phyloP scores from a whole-genome alignment of 2,329 filamentous ascomycete species.

The Diaporthe aspalathi region DNA sequence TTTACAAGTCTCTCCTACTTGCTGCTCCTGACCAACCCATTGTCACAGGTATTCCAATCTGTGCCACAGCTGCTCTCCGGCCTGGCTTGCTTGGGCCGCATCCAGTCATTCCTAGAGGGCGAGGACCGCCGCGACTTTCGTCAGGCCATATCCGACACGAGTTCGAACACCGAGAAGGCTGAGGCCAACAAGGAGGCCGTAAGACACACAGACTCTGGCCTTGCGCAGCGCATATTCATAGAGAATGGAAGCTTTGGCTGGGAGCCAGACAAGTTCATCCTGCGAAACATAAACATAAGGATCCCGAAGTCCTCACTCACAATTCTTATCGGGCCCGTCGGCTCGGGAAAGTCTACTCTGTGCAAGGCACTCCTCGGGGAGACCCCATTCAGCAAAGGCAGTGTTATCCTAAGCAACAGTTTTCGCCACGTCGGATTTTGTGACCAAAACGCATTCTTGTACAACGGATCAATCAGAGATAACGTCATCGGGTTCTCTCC shows the following conservation, averaged over 20 bases:
- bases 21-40: slow-evolving; percentile 49
- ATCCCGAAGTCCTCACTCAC: slow-evolving; percentile 44
- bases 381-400: slow-evolving; percentile 37
- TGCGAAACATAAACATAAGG: not conserved
- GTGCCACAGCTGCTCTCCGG: slow-evolving; percentile 49
- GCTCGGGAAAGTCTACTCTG: slow-evolving; percentile 52
- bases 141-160: not conserved
- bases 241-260: slow-evolving; percentile 1
- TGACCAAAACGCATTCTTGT: slow-evolving; percentile 33
- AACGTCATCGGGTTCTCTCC: slow-evolving; percentile 35
- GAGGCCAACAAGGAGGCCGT: not conserved
- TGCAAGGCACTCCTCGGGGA: slow-evolving; percentile 51
- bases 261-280: not conserved
- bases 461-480: slow-evolving; percentile 31
- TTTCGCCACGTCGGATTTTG: slow-evolving; percentile 46
- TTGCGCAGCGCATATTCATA: not conserved
- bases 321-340: slow-evolving; percentile 53
- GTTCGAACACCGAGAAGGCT: not conserved
- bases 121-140: slow-evolving; percentile 45
- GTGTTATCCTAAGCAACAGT: slow-evolving; percentile 4
- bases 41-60: slow-evolving; percentile 48
- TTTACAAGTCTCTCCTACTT: slow-evolving; percentile 51
- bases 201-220: not conserved
- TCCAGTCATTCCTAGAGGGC: slow-evolving; percentile 53
- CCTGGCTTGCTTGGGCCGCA: slow-evolving; percentile 49